Evolutionary conservation across 805 yeast species (phyloP).

Genomic region (Nakazawaea molendinolei): DNA sequence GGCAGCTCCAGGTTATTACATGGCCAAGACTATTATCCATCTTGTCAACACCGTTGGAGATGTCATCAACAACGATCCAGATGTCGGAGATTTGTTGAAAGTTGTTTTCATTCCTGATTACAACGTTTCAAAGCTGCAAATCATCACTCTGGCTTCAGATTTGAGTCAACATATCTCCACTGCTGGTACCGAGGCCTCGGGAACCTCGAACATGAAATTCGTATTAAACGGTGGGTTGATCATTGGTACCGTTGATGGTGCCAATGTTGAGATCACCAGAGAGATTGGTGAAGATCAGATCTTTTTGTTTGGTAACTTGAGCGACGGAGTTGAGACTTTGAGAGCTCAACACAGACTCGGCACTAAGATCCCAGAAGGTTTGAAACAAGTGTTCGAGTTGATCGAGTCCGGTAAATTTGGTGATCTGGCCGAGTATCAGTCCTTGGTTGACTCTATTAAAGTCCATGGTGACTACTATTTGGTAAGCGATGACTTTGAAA

Average conservation of each 20-base stretch:
- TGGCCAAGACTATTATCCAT: conserved; percentile 88
- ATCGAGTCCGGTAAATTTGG: conserved; percentile 73
- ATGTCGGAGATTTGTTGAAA: conserved; percentile 68
- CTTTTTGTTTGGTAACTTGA: conserved; percentile 83
- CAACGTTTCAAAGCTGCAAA: conserved; percentile 90
- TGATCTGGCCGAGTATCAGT: conserved; percentile 51
- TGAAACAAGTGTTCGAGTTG: conserved; percentile 55
- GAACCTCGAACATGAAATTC: conserved; percentile 94
- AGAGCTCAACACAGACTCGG: conserved; percentile 68
- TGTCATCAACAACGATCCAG: conserved; percentile 73
- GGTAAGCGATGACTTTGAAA: conserved; percentile 84
- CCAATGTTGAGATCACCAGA: conserved; percentile 90
- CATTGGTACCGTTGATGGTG: conserved; percentile 95
- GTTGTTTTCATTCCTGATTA: conserved; percentile 89
- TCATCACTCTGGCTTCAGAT: conserved; percentile 85
- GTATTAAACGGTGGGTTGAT: conserved; percentile 91
- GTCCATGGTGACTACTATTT: conserved; percentile 80
- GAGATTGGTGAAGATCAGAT: conserved; percentile 92
- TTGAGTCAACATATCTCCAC: conserved; percentile 91
- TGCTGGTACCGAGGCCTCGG: conserved; percentile 96
- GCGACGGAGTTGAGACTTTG: conserved; percentile 83
- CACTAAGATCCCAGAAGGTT: conserved; percentile 49
- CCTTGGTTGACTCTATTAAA: conserved; percentile 63
- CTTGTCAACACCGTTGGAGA: conserved; percentile 75
- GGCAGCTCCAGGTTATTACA: conserved; percentile 96